Conservation (phyloP, 106 monocot genomes). For the Agapanthus africanus region DNA sequence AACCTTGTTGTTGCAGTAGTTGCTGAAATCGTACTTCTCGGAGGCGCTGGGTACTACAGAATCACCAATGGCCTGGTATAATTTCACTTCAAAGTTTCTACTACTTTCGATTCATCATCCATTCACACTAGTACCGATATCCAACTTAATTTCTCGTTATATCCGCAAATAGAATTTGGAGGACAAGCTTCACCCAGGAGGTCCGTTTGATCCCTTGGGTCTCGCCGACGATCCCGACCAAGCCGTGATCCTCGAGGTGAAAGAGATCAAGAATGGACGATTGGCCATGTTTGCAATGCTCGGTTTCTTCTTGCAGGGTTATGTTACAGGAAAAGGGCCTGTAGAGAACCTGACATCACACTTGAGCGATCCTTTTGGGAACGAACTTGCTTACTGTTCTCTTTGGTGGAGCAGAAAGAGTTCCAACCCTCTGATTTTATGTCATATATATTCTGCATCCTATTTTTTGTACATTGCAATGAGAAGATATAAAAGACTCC, state of each 20-base stretch:
- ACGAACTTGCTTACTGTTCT: slow-evolving; percentile 89
- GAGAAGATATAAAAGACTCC: too few relatives aligned
- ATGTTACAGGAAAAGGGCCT: slow-evolving; percentile 93
- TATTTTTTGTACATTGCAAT: slow-evolving; percentile 2
- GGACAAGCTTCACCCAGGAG: slow-evolving; percentile 84
- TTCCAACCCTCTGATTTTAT: slow-evolving; percentile 47
- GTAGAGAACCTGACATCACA: slow-evolving; percentile 91
- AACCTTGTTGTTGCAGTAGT: slow-evolving; percentile 57
- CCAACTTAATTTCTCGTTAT: too few relatives aligned
- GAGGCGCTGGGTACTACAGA: slow-evolving; percentile 91
- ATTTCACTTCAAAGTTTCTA: too few relatives aligned
- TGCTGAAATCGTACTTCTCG: slow-evolving; percentile 70
- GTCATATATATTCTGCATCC: neutral
- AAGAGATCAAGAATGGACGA: slow-evolving; percentile 97
- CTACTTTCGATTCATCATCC: too few relatives aligned
- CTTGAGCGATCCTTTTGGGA: slow-evolving; percentile 82
- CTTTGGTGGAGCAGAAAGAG: slow-evolving; percentile 57
- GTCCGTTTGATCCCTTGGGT: slow-evolving; percentile 85
- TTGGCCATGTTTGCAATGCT: slow-evolving; percentile 96
- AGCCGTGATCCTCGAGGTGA: slow-evolving; percentile 89
- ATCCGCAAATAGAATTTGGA: slow-evolving; percentile 76
- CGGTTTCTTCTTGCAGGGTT: slow-evolving; percentile 92
- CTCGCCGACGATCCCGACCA: slow-evolving; percentile 75
- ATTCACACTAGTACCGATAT: too few relatives aligned
- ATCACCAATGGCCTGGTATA: slow-evolving; percentile 84